Evolutionary conservation across 495 filamentous ascomycete genomes (phyloP).

Genomic region (Symbiotaphrina buchneri): DNA sequence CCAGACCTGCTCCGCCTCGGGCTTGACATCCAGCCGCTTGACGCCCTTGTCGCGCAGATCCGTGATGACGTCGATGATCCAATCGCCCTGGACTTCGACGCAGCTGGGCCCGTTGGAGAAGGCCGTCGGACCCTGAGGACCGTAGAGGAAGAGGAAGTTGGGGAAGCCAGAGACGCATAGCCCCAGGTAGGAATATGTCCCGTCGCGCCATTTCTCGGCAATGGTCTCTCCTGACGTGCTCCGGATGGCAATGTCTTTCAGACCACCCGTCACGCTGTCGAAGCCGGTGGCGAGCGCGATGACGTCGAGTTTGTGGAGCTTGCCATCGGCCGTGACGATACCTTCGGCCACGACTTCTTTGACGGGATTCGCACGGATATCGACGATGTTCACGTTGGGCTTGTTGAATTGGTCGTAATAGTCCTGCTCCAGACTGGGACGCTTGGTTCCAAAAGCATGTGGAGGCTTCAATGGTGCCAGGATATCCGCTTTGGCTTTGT

Average conservation of each 20-base stretch:
- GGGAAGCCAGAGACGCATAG: conserved; percentile 23
- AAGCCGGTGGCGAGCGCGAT: conserved; percentile 33
- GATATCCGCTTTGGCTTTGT: conserved; percentile 20
- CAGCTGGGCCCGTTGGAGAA: conserved; percentile 24
- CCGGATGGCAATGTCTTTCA: conserved; percentile 23
- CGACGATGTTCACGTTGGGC: conserved; percentile 23
- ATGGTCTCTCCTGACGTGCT: conserved; percentile 19
- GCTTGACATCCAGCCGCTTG: conserved; percentile 18
- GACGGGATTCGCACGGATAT: conserved; percentile 21
- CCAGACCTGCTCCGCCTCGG: conserved; percentile 24
- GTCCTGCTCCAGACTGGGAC: conserved; percentile 22
- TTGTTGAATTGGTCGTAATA: conserved; percentile 29
- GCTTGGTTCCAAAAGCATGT: conserved; percentile 25
- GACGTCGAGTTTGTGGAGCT: conserved; percentile 23
- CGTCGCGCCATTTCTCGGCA: conserved; percentile 21
- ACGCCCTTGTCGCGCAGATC: conserved; percentile 18
- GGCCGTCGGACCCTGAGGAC: conserved; percentile 24
- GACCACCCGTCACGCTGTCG: conserved; percentile 25
- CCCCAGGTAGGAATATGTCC: conserved; percentile 24
- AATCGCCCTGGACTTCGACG: conserved; percentile 25
- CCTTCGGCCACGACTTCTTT: conserved; percentile 16
- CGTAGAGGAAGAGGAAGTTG: conserved; percentile 30
- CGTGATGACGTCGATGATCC: conserved; percentile 23
- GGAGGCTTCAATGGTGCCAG: conserved; percentile 23
- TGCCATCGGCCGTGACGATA: conserved; percentile 18